These are phyloP conservation scores for Pleurotus platypus DNA, from an alignment of 768 basidiomycete species.

Conservation along the genomic window DNA sequence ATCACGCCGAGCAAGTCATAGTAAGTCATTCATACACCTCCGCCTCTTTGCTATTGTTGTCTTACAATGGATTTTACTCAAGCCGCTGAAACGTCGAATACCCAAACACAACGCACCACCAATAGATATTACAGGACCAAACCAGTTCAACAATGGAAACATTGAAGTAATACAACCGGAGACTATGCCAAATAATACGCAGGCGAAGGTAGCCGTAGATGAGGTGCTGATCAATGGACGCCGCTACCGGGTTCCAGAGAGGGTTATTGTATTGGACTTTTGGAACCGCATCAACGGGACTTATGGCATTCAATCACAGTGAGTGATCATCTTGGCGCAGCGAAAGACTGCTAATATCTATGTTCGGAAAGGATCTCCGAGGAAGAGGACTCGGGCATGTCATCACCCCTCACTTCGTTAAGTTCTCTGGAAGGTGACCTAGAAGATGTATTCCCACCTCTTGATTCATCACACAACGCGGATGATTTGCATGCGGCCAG, in stretches of 20 bases:
- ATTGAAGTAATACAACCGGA: slow-evolving; percentile 81
- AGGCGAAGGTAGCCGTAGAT: slow-evolving; percentile 58
- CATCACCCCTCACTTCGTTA: slow-evolving; percentile 71
- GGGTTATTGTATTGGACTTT: slow-evolving; percentile 89
- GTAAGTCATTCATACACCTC: slow-evolving; percentile 43
- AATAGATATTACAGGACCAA: slow-evolving; percentile 72
- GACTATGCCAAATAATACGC: slow-evolving; percentile 30
- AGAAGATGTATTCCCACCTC: slow-evolving; percentile 33
- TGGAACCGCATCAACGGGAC: slow-evolving; percentile 76
- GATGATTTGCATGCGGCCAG: slow-evolving; percentile 61
- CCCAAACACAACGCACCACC: slow-evolving; percentile 65
- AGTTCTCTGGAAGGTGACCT: slow-evolving; percentile 63
- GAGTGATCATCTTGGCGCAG: no score
- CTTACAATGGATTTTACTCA: slow-evolving; percentile 13
- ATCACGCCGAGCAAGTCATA: slow-evolving; percentile 84
- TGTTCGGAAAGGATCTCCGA: not conserved
- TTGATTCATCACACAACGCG: slow-evolving; percentile 24
- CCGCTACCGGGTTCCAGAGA: slow-evolving; percentile 90
- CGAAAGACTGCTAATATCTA: no score
- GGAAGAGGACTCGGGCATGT: slow-evolving; percentile 47
- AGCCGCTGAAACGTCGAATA: slow-evolving; percentile 80
- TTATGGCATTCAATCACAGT: slow-evolving; percentile 16
- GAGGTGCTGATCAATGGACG: slow-evolving; percentile 87
- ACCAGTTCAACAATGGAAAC: slow-evolving; percentile 86
- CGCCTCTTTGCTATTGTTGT: slow-evolving; percentile 5